Percentiles rank a stretch among this genome's conserved stretches.
Evolutionary conservation across 805 yeast genomes (phyloP).

Genomic region (Ascoidea rubescens): DNA sequence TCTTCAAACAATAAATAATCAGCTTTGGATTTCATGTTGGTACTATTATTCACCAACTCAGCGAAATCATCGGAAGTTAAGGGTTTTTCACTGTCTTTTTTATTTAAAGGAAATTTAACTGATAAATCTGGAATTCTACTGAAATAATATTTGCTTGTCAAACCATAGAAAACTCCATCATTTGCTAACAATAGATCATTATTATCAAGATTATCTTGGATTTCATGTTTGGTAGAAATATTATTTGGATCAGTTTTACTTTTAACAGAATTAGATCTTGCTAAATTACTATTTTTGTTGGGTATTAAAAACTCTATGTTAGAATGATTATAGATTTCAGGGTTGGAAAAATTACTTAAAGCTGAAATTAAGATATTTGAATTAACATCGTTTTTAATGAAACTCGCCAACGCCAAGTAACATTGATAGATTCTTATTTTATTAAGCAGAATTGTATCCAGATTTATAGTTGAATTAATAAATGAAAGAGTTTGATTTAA

Average conservation of each 20-base stretch:
- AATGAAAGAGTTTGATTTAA: conserved; percentile 11
- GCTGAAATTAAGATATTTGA: conserved; percentile 25
- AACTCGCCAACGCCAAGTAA: conserved; percentile 22
- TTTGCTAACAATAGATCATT: conserved; percentile 12
- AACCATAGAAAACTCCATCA: conserved; percentile 35
- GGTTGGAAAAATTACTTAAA: conserved; percentile 29
- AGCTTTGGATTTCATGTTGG: background rate
- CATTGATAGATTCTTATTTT: conserved; percentile 32
- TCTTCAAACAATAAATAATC: background rate
- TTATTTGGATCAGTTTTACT: background rate
- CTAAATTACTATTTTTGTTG: no score
- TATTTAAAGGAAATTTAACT: conserved; percentile 14
- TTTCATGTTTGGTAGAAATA: background rate
- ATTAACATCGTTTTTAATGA: conserved; percentile 22
- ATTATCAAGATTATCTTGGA: conserved; percentile 7
- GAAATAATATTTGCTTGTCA: conserved; percentile 31
- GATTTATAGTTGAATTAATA: conserved; percentile 16
- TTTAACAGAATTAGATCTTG: background rate
- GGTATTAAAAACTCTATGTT: no score
- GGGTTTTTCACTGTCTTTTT: background rate
- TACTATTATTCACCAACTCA: background rate
- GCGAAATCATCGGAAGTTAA: background rate
- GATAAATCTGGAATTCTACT: conserved; percentile 23
- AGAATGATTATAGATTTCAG: conserved; percentile 15
- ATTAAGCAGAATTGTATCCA: conserved; percentile 20